Evolutionary conservation across 2,329 filamentous ascomycete genomes (phyloP).

Genomic region (Fusarium hainanense): DNA sequence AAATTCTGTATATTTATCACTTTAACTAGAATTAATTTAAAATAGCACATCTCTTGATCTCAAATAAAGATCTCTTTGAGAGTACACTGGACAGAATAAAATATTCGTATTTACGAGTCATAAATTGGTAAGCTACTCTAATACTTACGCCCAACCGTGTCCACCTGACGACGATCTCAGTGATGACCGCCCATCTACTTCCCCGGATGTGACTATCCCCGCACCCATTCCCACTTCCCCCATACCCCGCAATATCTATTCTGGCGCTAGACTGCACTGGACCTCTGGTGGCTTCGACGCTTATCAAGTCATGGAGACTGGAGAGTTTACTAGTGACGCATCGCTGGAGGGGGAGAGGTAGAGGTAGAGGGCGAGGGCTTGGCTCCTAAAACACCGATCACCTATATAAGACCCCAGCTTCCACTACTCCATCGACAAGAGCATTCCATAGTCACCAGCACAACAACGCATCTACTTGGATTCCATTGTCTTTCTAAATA

Average conservation of each 20-base stretch:
- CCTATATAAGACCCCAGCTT: background rate
- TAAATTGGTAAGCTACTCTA: background rate
- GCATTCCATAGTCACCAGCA: accelerated
- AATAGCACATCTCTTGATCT: too few relatives aligned
- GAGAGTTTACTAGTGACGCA: too few relatives aligned
- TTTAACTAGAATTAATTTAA: too few relatives aligned
- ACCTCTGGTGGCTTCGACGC: background rate
- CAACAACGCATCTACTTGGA: background rate
- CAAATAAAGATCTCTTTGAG: accelerated
- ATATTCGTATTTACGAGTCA: accelerated
- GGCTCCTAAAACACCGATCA: background rate
- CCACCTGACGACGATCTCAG: background rate
- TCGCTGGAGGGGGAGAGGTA: background rate
- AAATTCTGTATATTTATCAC: too few relatives aligned
- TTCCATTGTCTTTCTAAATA: background rate
- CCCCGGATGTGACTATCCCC: background rate
- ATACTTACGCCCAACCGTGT: background rate
- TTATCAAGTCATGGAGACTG: background rate
- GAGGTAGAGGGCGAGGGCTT: background rate
- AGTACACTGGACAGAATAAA: too few relatives aligned
- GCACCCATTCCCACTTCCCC: background rate
- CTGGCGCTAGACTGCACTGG: background rate
- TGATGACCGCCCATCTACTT: background rate
- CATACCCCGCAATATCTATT: background rate
- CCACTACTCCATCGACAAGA: background rate